These are phyloP conservation scores for Nothophoma quercina DNA, from an alignment of 2,329 filamentous ascomycete genomes.

Conservation along the genomic window DNA sequence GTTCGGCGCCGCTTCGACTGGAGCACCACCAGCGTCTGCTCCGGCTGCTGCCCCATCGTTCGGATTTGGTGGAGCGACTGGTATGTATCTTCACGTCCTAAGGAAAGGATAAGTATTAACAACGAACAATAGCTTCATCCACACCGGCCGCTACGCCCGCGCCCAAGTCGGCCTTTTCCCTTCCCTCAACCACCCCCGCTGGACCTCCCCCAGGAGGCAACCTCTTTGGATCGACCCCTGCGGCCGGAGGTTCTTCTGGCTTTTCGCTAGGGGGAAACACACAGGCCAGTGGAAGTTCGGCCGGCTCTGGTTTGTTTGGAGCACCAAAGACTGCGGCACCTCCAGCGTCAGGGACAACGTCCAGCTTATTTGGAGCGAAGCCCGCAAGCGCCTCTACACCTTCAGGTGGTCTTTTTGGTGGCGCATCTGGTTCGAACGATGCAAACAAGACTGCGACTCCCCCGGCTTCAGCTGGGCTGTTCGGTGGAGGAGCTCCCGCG, in stretches of 20 bases:
- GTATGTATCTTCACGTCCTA: constrained; percentile 13
- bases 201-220: constrained; percentile 45
- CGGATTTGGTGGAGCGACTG: constrained; percentile 27
- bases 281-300: constrained; percentile 19
- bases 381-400: constrained; percentile 33
- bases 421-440: constrained; percentile 37
- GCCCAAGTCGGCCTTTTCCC: constrained; percentile 45
- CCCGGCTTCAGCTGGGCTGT: constrained; percentile 29
- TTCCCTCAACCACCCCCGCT: constrained; percentile 51
- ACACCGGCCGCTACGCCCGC: constrained; percentile 46
- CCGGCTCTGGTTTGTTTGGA: constrained; percentile 27
- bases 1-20: constrained; percentile 30
- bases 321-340: constrained; percentile 37
- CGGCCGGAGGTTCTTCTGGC: constrained; percentile 43
- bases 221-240: constrained; percentile 35
- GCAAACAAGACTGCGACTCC: constrained; percentile 41
- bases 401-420: constrained; percentile 27
- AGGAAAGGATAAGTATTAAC: not conserved
- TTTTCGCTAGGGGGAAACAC: constrained; percentile 36
- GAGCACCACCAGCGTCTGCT: constrained; percentile 20
- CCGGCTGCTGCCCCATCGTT: constrained; percentile 25
- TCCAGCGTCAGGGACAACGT: constrained; percentile 33
- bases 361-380: constrained; percentile 41
- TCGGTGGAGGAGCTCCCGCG: constrained; percentile 35
- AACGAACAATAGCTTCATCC: constrained; percentile 20